These are phyloP conservation scores for Przewalskia tangutica DNA, from an alignment of 257 asterid species.

Conservation along the genomic window DNA sequence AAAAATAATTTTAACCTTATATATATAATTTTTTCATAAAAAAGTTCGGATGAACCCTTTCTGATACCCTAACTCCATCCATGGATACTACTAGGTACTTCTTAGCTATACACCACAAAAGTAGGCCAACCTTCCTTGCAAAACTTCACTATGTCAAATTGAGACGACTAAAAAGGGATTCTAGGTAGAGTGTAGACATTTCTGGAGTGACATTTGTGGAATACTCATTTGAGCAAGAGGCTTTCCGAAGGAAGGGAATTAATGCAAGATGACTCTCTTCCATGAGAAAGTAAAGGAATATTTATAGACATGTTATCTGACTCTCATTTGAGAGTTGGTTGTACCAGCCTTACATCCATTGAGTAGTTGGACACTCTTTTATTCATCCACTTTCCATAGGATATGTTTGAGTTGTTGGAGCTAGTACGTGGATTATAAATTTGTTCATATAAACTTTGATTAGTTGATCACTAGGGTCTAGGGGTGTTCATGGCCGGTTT, in stretches of 20 bases:
- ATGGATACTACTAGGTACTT: too few relatives aligned
- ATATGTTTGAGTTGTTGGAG: background rate
- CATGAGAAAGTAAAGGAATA: background rate
- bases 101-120: background rate
- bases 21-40: too few relatives aligned
- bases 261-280: background rate
- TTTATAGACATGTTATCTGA: background rate
- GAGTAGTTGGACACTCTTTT: background rate
- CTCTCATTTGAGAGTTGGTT: background rate
- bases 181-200: background rate
- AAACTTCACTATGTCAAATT: background rate
- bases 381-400: background rate
- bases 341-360: background rate
- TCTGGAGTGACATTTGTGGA: background rate
- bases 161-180: background rate
- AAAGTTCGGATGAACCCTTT: too few relatives aligned
- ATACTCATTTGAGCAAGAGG: constrained; percentile 6
- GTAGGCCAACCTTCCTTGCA: background rate
- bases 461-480: too few relatives aligned
- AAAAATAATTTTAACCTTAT: too few relatives aligned
- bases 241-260: background rate
- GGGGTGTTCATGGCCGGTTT: too few relatives aligned
- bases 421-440: too few relatives aligned
- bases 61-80: too few relatives aligned
- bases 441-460: too few relatives aligned